These are phyloP conservation scores for Solanum chacoense DNA, from an alignment of 305 asterid genomes.

Conservation along the genomic window DNA sequence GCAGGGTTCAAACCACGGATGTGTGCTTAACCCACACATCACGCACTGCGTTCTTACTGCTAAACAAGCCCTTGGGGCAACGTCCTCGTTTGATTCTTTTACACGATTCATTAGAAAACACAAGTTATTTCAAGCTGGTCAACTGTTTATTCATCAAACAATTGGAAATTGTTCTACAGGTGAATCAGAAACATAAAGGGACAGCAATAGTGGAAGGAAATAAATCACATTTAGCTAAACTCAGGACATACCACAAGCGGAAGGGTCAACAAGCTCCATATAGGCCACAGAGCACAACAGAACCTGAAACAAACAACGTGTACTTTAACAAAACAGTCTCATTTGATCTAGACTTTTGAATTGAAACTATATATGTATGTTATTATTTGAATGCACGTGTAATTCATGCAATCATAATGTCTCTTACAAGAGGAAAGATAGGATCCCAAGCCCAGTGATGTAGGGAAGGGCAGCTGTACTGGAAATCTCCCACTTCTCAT, in stretches of 20 bases:
- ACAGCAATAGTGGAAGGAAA: not conserved
- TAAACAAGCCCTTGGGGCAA: not conserved
- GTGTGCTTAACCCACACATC: not conserved
- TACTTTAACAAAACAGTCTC: not conserved
- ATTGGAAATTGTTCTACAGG: not conserved
- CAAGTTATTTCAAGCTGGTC: not conserved
- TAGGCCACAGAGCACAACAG: conserved; percentile 53
- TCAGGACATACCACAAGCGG: conserved; percentile 42
- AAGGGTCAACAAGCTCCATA: conserved; percentile 50
- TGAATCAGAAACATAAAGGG: not conserved
- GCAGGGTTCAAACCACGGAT: not conserved
- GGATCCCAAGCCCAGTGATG: conserved; percentile 34
- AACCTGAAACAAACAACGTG: conserved; percentile 25
- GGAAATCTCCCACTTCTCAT: conserved; percentile 50
- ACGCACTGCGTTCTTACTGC: not conserved
- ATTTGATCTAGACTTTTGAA: not conserved
- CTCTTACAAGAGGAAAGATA: conserved; percentile 50
- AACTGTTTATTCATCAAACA: not conserved
- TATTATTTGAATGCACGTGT: not conserved
- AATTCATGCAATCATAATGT: not conserved
- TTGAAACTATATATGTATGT: not conserved
- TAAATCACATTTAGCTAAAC: not conserved
- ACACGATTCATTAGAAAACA: not conserved
- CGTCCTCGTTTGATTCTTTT: not conserved
- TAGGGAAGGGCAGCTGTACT: conserved; percentile 45